A percentile compares a stretch with the other conserved stretches of the same genome.
Evolutionary conservation across 805 yeast species (phyloP).

Genomic region (Lipomyces lipofer): DNA sequence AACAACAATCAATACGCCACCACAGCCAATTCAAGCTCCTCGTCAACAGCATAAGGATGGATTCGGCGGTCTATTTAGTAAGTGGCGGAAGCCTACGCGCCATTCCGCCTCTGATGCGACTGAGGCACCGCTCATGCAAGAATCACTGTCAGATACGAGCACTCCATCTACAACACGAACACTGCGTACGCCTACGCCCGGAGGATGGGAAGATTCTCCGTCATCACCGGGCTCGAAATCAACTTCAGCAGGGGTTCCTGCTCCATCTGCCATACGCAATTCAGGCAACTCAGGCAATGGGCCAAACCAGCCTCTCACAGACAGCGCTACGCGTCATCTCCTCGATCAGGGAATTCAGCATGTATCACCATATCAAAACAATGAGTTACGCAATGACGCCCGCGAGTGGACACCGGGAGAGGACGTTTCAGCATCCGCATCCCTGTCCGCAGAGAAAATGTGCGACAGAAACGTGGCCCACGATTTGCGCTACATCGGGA

Average conservation of each 20-base stretch:
- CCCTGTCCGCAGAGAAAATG: slow-evolving; percentile 19
- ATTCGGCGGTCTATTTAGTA: slow-evolving; percentile 19
- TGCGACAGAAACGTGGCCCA: slow-evolving; percentile 28
- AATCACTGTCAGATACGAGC: not conserved
- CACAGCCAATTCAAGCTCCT: not conserved
- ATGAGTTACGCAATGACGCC: slow-evolving; percentile 11
- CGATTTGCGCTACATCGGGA: slow-evolving; percentile 16
- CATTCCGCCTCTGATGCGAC: slow-evolving; percentile 1
- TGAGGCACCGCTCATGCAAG: not conserved
- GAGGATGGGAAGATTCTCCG: slow-evolving; percentile 20
- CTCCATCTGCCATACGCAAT: not conserved
- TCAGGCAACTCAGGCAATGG: not conserved
- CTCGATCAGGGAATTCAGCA: slow-evolving; percentile 25
- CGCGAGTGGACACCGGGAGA: slow-evolving; percentile 13
- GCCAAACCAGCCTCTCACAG: slow-evolving; percentile 16
- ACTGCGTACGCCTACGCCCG: slow-evolving; percentile 7
- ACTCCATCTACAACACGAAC: not conserved
- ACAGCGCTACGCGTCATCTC: slow-evolving; percentile 16
- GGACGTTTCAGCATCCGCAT: slow-evolving; percentile 19
- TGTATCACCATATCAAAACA: slow-evolving; percentile 16
- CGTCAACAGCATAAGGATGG: not conserved
- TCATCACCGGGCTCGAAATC: not conserved
- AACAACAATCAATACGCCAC: not conserved
- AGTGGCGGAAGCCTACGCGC: slow-evolving; percentile 10
- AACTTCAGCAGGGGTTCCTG: not conserved